A percentile compares a stretch with the other conserved stretches of the same genome.
Conservation (phyloP, 2,329 filamentous ascomycete genomes). For the Teratosphaeria destructans region DNA sequence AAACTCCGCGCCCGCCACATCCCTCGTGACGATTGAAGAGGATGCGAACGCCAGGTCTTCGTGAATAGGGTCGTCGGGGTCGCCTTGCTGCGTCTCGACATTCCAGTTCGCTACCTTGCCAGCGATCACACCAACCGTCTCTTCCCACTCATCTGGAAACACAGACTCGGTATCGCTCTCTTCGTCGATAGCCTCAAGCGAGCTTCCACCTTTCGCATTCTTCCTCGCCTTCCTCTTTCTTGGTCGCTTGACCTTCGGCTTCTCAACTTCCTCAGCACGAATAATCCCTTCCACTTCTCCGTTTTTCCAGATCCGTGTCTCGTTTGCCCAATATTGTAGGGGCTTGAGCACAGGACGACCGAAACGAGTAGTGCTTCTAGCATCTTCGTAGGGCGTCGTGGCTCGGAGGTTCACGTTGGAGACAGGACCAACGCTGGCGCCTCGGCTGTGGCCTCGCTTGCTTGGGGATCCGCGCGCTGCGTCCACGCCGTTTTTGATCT, state of each 20-base stretch:
- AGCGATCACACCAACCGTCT: constrained; percentile 51
- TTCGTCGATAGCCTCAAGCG: constrained; percentile 26
- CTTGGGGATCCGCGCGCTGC: constrained; percentile 2
- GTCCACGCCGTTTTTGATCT: constrained; percentile 1
- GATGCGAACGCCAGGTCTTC: constrained; percentile 50
- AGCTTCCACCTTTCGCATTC: constrained; percentile 12
- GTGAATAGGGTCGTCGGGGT: constrained; percentile 30
- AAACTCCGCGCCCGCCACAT: constrained; percentile 60
- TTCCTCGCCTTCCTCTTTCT: constrained; percentile 29
- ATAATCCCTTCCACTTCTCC: constrained; percentile 68
- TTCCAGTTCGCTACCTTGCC: constrained; percentile 54
- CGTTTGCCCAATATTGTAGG: constrained; percentile 77
- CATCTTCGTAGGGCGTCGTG: constrained; percentile 34
- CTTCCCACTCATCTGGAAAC: constrained; percentile 58
- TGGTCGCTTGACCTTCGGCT: constrained; percentile 13
- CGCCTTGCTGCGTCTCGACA: constrained; percentile 16
- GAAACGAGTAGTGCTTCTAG: constrained; percentile 57
- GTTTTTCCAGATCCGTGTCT: constrained; percentile 59
- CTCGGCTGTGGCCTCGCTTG: constrained; percentile 6
- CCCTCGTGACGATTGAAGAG: constrained; percentile 45
- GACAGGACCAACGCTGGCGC: constrained; percentile 19
- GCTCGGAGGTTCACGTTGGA: constrained; percentile 28
- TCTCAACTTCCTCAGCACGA: constrained; percentile 54
- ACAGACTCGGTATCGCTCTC: constrained; percentile 44
- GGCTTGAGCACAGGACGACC: constrained; percentile 71